Evolutionary conservation across 108 stramenopile species (phyloP), one percentile per base, ranked within the genome.

Genomic region (Parietichytrium sp.): DNA sequence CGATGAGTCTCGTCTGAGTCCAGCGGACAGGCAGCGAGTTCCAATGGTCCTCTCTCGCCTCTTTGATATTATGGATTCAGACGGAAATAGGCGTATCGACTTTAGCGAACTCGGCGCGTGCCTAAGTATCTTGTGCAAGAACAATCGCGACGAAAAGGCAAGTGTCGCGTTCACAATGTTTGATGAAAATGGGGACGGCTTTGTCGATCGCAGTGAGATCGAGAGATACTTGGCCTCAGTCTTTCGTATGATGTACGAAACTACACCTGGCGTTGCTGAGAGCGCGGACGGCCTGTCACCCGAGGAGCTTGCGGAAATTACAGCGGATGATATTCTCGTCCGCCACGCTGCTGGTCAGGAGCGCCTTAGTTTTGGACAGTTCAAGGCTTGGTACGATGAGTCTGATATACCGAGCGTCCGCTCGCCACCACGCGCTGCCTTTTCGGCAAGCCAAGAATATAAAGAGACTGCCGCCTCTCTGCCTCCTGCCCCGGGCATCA

Each of bases 371-470:
- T 51, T 83, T 18, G 83, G 52, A 6, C 51, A 79, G 50, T 83
- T 83, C 51, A 29, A 51, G 38, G 52, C 50, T 15, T 83, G 83
- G 83, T 79, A 83, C 52, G 23, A 1, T 29, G 45, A 72, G 61
- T n/a, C n/a, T n/a, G n/a, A n/a, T n/a, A n/a, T n/a, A n/a, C n/a
- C n/a, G n/a, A n/a, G n/a, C n/a, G n/a, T n/a, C n/a, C n/a, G n/a
- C n/a, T n/a, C n/a, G n/a, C n/a, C n/a, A n/a, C n/a, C n/a, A n/a
- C n/a, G n/a, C n/a, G n/a, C n/a, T n/a, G n/a, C n/a, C n/a, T n/a
- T n/a, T n/a, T n/a, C n/a, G n/a, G n/a, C n/a, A n/a, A n/a, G n/a
- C n/a, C n/a, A n/a, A n/a, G n/a, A n/a, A n/a, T n/a, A n/a, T n/a
- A n/a, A n/a, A n/a, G n/a, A n/a, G n/a, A n/a, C n/a, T n/a, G n/a